phyloP scores from a whole-genome alignment of 371 early-diverging fungal species.

The Mortierella polycephala region DNA sequence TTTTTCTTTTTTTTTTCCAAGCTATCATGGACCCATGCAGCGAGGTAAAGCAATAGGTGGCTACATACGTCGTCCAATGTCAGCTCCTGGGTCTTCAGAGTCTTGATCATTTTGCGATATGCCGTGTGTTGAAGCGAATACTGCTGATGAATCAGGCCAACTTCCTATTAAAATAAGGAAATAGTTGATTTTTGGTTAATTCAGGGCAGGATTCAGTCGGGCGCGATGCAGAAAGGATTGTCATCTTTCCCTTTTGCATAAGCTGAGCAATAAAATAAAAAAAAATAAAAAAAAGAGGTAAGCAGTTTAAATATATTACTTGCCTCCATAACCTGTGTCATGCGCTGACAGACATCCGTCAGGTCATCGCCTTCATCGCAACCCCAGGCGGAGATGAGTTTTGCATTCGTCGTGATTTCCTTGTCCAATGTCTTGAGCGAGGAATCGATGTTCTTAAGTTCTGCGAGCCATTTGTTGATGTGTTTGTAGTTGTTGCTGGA shows the following conservation, averaged over 20 bases:
- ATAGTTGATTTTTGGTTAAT: neutral
- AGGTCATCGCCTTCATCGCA: slow-evolving; percentile 31
- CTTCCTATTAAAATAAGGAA: slow-evolving; percentile 33
- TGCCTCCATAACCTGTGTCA: slow-evolving; percentile 36
- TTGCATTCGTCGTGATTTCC: slow-evolving; percentile 27
- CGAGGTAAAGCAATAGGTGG: neutral
- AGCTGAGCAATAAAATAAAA: neutral
- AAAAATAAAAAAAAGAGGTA: neutral
- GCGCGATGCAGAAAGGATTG: neutral
- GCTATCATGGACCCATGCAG: neutral
- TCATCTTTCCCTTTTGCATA: neutral
- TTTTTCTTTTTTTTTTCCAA: neutral
- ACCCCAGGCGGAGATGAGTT: slow-evolving; percentile 27
- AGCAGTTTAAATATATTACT: neutral
- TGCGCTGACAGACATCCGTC: slow-evolving; percentile 34
- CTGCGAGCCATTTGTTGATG: slow-evolving; percentile 38
- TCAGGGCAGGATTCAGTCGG: neutral
- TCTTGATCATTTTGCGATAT: slow-evolving; percentile 49
- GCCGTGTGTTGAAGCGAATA: slow-evolving; percentile 31
- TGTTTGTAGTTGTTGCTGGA: slow-evolving; percentile 28
- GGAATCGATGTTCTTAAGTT: slow-evolving; percentile 34
- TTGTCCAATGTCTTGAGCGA: slow-evolving; percentile 31
- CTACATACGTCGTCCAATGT: slow-evolving; percentile 37
- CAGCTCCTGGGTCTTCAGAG: slow-evolving; percentile 43
- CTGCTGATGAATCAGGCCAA: slow-evolving; percentile 46